Percentiles rank a stretch among this genome's conserved stretches.
Evolutionary conservation across 805 yeast species (phyloP).

Genomic region (Starmerella potacharoeniae): DNA sequence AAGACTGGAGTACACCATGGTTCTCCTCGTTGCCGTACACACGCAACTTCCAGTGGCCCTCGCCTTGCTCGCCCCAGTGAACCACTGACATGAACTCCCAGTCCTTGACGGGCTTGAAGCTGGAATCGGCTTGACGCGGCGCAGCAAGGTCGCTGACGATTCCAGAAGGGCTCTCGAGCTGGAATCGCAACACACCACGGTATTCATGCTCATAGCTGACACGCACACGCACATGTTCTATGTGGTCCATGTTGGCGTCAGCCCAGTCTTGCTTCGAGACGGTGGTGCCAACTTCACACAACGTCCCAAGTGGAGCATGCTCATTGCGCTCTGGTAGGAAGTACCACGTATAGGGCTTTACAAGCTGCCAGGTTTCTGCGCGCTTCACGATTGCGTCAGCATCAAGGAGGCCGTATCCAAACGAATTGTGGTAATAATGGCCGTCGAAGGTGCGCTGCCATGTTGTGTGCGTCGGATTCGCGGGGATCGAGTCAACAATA

Average conservation of each 20-base stretch:
- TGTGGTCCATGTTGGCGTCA: constrained; percentile 47
- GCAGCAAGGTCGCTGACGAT: constrained; percentile 63
- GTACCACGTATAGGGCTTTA: constrained; percentile 86
- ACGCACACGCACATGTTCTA: constrained; percentile 80
- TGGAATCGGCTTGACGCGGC: constrained; percentile 47
- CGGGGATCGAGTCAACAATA: constrained; percentile 24
- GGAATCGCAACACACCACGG: constrained; percentile 61
- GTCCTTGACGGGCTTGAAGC: constrained; percentile 47
- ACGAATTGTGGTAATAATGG: constrained; percentile 65
- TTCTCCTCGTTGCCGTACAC: constrained; percentile 38
- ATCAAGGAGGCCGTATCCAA: constrained; percentile 88
- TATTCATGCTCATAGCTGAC: constrained; percentile 53
- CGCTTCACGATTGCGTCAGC: constrained; percentile 60
- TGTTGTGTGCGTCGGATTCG: constrained; percentile 30
- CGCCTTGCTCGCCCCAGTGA: constrained; percentile 83
- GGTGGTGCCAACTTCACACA: constrained; percentile 8
- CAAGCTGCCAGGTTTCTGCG: constrained; percentile 67
- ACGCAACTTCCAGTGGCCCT: constrained; percentile 71
- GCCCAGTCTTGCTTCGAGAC: constrained; percentile 42
- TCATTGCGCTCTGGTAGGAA: constrained; percentile 29
- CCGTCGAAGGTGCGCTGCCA: constrained; percentile 67
- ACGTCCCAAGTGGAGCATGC: constrained; percentile 3
- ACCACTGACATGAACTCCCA: constrained; percentile 98
- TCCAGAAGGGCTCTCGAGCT: constrained; percentile 65
- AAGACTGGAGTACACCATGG: constrained; percentile 39